Base-by-base conservation (phyloP, 2,329 filamentous ascomycete species). In the Zasmidium citrigriseum region DNA sequence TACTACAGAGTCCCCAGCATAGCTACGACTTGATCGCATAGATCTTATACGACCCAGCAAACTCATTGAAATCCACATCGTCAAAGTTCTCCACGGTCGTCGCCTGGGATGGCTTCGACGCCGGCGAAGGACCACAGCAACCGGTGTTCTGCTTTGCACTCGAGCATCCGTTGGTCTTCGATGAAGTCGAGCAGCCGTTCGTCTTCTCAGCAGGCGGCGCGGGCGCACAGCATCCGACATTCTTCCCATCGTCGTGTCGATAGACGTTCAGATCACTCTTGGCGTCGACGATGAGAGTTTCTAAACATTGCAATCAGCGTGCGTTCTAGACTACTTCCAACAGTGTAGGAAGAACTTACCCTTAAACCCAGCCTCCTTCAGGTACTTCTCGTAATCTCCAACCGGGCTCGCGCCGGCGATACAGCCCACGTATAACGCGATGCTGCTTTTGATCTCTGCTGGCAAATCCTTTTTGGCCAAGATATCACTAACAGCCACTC, bases 251-350 rank as follows among this genome's bases (percentile, higher is more conserved):
- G 2, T 20, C 49, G 16, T 54, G 51, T 23, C 52, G 44, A 23
- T 58, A 58, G 18, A 54, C 56, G 18, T 58, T 58, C 1, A 58
- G 46, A 50, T 58, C 56, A 18, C 56, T 58, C 56, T 58, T 58
- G 9, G 56, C 51, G 29, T 58, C 51, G 25, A 58, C 56, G 4
- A 58, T 58, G 18, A 58, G 7, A 14, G 50, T 24, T 18, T 55
- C 27, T 48, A 44, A 14, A 11, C 14, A 29, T 24, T 38, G 16
- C 34, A 21, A 22, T 44, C 47, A 49, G 47, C 47, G 27, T 10
- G 5, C 10, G 16, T 27, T 12, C 12, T 23, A 12, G n/a, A 20
- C 7, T 27, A 45, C n/a, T 25, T 12, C 18, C 2, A 2, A 18
- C 4, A 9, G n/a, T 9, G 2, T 12, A 14, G 24, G n/a, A 16